A percentile compares a stretch with the other conserved stretches of the same genome.
These are phyloP conservation scores for Myxozyma geophila DNA, from an alignment of 805 yeast species.

Conservation along the genomic window DNA sequence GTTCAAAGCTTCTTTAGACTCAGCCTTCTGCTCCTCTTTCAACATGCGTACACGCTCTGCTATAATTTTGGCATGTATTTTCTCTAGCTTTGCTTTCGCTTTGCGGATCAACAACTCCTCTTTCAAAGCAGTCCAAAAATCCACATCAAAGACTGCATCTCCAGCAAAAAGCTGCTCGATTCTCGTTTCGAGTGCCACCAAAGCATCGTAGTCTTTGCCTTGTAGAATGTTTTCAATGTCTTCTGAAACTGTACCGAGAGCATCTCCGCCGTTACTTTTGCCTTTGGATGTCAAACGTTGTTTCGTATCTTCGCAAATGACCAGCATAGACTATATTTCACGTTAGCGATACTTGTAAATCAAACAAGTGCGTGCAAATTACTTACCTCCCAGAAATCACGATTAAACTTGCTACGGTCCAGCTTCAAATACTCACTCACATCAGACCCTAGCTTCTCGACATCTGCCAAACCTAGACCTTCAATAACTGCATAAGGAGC, in stretches of 20 bases:
- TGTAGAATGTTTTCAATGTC: constrained; percentile 42
- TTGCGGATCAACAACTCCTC: constrained; percentile 38
- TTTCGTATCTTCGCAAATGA: constrained; percentile 26
- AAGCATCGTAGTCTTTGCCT: constrained; percentile 40
- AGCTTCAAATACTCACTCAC: constrained; percentile 22
- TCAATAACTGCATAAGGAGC: constrained; percentile 35
- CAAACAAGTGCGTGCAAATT: background rate
- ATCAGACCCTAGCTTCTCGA: constrained; percentile 26
- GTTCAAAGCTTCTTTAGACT: constrained; percentile 13
- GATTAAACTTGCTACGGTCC: constrained; percentile 22
- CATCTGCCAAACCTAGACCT: constrained; percentile 23
- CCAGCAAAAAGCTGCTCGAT: constrained; percentile 35
- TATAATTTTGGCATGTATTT: constrained; percentile 21
- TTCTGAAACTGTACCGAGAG: constrained; percentile 15
- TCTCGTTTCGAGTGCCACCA: constrained; percentile 37
- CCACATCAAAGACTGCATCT: constrained; percentile 38
- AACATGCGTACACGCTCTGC: constrained; percentile 25
- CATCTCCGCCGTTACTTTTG: background rate
- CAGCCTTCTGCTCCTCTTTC: constrained; percentile 8
- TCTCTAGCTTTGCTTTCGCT: constrained; percentile 31
- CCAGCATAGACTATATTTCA: constrained; percentile 5
- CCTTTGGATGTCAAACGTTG: background rate
- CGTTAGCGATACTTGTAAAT: background rate
- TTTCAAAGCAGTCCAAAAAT: constrained; percentile 42
- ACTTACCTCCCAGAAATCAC: constrained; percentile 40